Percentiles rank a stretch among this genome's conserved stretches.
Evolutionary conservation across 2,329 filamentous ascomycete species (phyloP).

Genomic region (Parastagonospora avenae): DNA sequence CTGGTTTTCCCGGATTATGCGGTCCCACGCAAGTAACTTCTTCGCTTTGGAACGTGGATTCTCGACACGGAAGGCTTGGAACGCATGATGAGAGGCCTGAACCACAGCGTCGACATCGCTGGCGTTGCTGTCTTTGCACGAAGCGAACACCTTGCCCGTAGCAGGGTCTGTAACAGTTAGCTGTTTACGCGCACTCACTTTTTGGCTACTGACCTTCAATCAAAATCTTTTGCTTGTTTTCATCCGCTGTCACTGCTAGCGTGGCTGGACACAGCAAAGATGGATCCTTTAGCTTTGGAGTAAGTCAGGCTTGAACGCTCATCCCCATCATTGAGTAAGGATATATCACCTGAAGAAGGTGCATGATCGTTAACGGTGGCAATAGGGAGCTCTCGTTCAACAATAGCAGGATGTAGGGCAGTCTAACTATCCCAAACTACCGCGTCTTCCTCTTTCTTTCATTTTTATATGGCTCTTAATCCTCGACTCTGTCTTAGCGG

Average conservation of each 20-base stretch:
- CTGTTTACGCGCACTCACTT: not conserved
- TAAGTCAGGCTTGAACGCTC: not conserved
- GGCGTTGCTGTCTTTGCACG: not conserved
- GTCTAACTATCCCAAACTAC: not conserved
- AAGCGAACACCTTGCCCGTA: not conserved
- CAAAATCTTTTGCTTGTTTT: not conserved
- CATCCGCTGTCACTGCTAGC: not conserved
- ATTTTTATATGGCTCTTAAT: not conserved
- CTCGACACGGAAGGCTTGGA: not conserved
- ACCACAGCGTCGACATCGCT: constrained; percentile 3
- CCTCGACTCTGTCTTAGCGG: not conserved
- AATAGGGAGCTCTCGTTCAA: not conserved
- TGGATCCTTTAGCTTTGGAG: not conserved
- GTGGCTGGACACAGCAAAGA: not conserved
- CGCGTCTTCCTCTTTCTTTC: not conserved
- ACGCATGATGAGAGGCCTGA: not conserved
- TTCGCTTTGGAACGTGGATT: not conserved
- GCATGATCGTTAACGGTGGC: not conserved
- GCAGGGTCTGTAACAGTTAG: not conserved
- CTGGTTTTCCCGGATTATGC: not conserved
- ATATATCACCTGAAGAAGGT: not conserved
- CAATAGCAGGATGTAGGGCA: too few species aligned
- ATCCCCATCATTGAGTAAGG: not conserved
- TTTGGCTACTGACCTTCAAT: not conserved
- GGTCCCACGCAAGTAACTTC: not conserved